phyloP scores from a whole-genome alignment of 805 yeast genomes.

The Candida schatavii region DNA sequence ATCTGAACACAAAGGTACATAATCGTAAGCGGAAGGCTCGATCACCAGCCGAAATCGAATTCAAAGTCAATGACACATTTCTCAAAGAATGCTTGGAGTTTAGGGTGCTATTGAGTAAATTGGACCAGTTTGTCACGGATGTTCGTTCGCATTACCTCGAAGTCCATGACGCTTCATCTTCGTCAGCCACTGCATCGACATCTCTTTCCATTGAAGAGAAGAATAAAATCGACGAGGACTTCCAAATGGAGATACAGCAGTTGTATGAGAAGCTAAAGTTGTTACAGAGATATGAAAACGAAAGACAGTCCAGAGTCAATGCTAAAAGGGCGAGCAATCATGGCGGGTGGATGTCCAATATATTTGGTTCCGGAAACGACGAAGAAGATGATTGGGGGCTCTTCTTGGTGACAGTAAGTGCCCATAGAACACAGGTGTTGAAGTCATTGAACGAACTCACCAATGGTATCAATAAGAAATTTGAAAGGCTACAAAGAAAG shows the following conservation, averaged over 20 bases:
- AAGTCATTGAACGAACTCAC: slow-evolving; percentile 46
- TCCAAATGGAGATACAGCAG: slow-evolving; percentile 50
- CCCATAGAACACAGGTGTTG: slow-evolving; percentile 49
- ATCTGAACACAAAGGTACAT: not conserved
- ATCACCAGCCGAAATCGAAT: slow-evolving; percentile 6
- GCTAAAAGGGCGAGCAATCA: not conserved
- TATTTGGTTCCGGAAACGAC: slow-evolving; percentile 22
- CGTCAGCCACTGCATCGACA: slow-evolving; percentile 6
- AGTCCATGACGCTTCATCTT: slow-evolving; percentile 6
- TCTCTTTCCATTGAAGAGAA: slow-evolving; percentile 49
- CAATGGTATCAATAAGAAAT: slow-evolving; percentile 40
- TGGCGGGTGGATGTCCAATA: not conserved
- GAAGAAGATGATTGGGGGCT: slow-evolving; percentile 34
- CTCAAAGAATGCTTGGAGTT: slow-evolving; percentile 37
- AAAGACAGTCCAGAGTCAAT: slow-evolving; percentile 30
- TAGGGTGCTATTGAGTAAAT: slow-evolving; percentile 26
- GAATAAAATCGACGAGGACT: slow-evolving; percentile 54
- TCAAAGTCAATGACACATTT: slow-evolving; percentile 36
- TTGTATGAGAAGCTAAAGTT: slow-evolving; percentile 49
- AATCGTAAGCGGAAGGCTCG: not conserved
- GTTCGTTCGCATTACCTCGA: slow-evolving; percentile 26
- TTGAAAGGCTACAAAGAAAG: slow-evolving; percentile 49
- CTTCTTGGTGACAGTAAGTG: slow-evolving; percentile 35
- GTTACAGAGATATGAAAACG: slow-evolving; percentile 50
- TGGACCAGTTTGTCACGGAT: slow-evolving; percentile 29